Percentiles rank a stretch among this genome's conserved stretches.
Conservation (phyloP, 805 yeast genomes). For the Yarrowia divulgata region DNA sequence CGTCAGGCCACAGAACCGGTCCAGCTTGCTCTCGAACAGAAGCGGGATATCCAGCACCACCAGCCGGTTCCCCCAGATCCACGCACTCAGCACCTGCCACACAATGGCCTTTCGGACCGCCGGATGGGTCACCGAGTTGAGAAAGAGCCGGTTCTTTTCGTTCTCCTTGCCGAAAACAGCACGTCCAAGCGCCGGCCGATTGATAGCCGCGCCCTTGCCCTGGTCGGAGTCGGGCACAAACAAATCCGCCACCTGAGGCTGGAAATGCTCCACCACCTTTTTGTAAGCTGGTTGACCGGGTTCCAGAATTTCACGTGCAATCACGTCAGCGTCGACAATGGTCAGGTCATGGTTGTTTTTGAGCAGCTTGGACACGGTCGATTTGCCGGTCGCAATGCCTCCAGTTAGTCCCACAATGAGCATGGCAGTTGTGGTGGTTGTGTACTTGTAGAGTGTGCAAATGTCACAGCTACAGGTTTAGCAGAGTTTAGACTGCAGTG, state of each 20-base stretch:
- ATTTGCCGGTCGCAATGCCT: conserved; percentile 96
- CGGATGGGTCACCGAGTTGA: conserved; percentile 87
- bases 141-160: conserved; percentile 56
- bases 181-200: conserved; percentile 77
- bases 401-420: conserved; percentile 95
- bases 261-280: conserved; percentile 68
- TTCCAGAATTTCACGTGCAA: conserved; percentile 84
- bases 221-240: conserved; percentile 53
- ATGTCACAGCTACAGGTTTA: neutral
- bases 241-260: conserved; percentile 59
- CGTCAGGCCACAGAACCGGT: conserved; percentile 71
- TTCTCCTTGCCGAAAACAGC: conserved; percentile 75
- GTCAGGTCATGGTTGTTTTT: conserved; percentile 60
- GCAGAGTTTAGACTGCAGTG: neutral
- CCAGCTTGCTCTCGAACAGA: conserved; percentile 79
- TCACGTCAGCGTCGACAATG: conserved; percentile 86
- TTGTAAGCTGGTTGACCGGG: conserved; percentile 79
- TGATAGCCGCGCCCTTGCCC: conserved; percentile 52
- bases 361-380: conserved; percentile 78
- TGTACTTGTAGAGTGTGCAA: no score
- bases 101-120: conserved; percentile 76
- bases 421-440: conserved; percentile 56
- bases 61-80: conserved; percentile 62
- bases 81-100: conserved; percentile 61
- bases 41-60: conserved; percentile 90